Evolutionary conservation across 306 rosid genomes (phyloP), one percentile per base, ranked within the genome.

Genomic region (Leucaena leucocephala): DNA sequence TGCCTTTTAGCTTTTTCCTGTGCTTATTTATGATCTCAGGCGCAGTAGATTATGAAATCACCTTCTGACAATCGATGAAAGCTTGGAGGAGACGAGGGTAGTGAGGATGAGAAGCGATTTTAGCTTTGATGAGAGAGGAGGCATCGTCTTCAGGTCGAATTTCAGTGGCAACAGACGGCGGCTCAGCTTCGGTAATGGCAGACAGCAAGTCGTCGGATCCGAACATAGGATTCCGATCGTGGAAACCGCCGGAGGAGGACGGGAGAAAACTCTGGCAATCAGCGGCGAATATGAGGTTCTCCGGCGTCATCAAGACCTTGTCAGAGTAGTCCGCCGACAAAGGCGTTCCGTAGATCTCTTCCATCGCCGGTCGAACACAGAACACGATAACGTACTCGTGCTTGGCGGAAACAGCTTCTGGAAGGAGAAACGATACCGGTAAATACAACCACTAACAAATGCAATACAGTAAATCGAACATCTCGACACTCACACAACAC

Each of bases 51-150:
- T 5, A 34, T 61, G 8, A 13, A 68, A 45, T 81, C 87, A 93
- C 98, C 97, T 93, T 93, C 78, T 89, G 97, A 79, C 98, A 93
- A 63, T 91, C 97, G 82, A 93, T 83, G 87, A 91, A 91, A 45
- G 98, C 93, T 63, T 87, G 83, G 55, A 93, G 91, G 72, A 93
- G 88, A 50, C 91, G 90, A 80, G 97, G 98, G 78, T 93, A 91
- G 82, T 69, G 71, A 59, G 98, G 98, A 78, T 93, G 98, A 71
- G 93, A 82, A 17, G 94, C 90, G 77, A 93, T 93, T 84, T 83
- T 87, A 50, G 93, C 87, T 78, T 93, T 93, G 89, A 87, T 84
- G 55, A 85, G 64, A 17, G 83, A 72, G 27, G 91, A 77, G 16
- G 85, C 43, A 43, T 84, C 89, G 33, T 83, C 87, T 68, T 89